Percentiles rank a stretch among this genome's conserved stretches.
Conservation (phyloP, 2,329 filamentous ascomycete species). For the Sarocladium strictum region DNA sequence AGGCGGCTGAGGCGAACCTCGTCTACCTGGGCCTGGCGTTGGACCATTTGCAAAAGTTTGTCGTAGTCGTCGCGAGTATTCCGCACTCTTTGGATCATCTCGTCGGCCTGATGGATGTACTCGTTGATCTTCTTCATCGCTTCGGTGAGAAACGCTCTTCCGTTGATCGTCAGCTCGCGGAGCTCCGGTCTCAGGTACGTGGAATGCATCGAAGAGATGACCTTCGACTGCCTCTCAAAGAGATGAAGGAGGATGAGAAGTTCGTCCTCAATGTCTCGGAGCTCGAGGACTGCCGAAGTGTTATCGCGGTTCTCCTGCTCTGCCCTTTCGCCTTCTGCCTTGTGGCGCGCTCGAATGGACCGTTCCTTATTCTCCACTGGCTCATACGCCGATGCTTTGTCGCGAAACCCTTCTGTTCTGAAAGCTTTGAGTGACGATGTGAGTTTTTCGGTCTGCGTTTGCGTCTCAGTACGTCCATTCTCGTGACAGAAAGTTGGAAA, state of each 20-base stretch:
- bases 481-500: neutral
- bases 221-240: constrained; percentile 49
- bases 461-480: neutral
- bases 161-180: constrained; percentile 35
- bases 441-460: constrained; percentile 51
- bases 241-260: constrained; percentile 50
- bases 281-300: constrained; percentile 55
- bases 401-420: constrained; percentile 49
- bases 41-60: constrained; percentile 60
- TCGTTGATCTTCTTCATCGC: constrained; percentile 47
- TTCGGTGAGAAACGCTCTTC: constrained; percentile 45
- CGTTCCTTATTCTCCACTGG: constrained; percentile 33
- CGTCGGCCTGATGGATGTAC: constrained; percentile 45
- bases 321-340: constrained; percentile 35
- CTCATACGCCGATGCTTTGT: constrained; percentile 34
- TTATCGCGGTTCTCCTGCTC: constrained; percentile 57
- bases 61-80: constrained; percentile 56
- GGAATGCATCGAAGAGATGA: constrained; percentile 41
- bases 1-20: constrained; percentile 57
- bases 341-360: constrained; percentile 32
- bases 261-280: constrained; percentile 60
- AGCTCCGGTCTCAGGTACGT: constrained; percentile 37
- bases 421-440: constrained; percentile 58
- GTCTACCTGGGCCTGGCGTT: constrained; percentile 61
- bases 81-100: constrained; percentile 54